These are phyloP conservation scores for Tulasnella sp. DNA, from an alignment of 768 basidiomycete genomes.

Conservation along the genomic window DNA sequence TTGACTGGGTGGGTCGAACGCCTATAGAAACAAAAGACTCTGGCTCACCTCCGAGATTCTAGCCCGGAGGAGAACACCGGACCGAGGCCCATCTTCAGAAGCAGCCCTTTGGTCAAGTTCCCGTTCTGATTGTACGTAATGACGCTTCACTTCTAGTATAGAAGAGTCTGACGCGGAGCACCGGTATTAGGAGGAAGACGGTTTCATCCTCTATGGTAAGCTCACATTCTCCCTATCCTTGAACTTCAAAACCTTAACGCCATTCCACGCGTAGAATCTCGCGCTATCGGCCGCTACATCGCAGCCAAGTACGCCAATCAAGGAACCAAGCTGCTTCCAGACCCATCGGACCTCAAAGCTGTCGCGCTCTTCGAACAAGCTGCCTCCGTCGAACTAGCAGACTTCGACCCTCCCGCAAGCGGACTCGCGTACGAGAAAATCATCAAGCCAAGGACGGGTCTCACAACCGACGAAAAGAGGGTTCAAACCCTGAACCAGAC, in stretches of 20 bases:
- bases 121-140: background rate
- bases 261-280: constrained; percentile 5
- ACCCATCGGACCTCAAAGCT: constrained; percentile 14
- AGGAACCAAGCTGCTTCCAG: constrained; percentile 14
- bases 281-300: constrained; percentile 19
- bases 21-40: no score
- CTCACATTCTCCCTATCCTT: no score
- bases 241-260: background rate
- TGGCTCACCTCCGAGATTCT: no score
- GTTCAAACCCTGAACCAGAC: background rate
- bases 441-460: constrained; percentile 8
- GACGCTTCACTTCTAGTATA: no score
- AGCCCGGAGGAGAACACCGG: no score
- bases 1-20: no score
- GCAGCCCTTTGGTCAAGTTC: background rate
- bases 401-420: constrained; percentile 15
- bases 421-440: constrained; percentile 15
- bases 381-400: constrained; percentile 18
- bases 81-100: background rate
- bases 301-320: constrained; percentile 15
- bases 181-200: background rate
- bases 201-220: background rate
- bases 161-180: no score
- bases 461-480: background rate
- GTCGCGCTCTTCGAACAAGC: constrained; percentile 24